phyloP scores from a whole-genome alignment of 345 rosid species.

The Populus deltoides region DNA sequence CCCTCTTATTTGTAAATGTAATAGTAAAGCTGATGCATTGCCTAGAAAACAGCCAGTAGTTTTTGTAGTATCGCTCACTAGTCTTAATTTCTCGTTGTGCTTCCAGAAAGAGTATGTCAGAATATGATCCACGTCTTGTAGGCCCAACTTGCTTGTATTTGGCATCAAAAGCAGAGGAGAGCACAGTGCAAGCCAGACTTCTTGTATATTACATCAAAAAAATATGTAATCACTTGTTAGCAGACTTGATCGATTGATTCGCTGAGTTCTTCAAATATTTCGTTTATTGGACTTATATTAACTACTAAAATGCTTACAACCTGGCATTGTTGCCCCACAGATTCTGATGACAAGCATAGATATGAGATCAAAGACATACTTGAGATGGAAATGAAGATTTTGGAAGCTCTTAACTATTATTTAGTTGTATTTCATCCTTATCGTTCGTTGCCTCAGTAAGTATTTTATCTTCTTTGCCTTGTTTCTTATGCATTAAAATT shows the following conservation, averaged over 20 bases:
- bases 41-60: neutral
- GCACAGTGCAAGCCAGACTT: slow-evolving; percentile 83
- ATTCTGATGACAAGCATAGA: slow-evolving; percentile 70
- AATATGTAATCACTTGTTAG: slow-evolving; percentile 47
- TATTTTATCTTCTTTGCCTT: slow-evolving; percentile 8
- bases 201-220: slow-evolving; percentile 69
- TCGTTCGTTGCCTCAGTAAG: slow-evolving; percentile 78
- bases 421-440: slow-evolving; percentile 94
- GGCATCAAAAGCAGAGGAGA: slow-evolving; percentile 98
- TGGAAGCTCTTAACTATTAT: slow-evolving; percentile 91
- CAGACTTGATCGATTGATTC: slow-evolving; percentile 4
- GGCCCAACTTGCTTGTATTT: slow-evolving; percentile 94
- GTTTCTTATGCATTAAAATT: neutral
- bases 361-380: slow-evolving; percentile 87
- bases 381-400: slow-evolving; percentile 97
- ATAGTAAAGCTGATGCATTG: neutral
- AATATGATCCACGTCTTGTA: slow-evolving; percentile 89
- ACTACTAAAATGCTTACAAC: slow-evolving; percentile 19
- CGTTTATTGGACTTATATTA: slow-evolving; percentile 3
- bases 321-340: slow-evolving; percentile 40
- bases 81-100: slow-evolving; percentile 8
- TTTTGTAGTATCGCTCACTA: slow-evolving; percentile 7
- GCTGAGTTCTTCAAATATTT: neutral
- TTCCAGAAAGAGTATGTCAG: slow-evolving; percentile 82
- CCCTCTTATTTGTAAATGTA: neutral